phyloP scores from a whole-genome alignment of 2,329 filamentous ascomycete species.

The Aspergillus japonicus region DNA sequence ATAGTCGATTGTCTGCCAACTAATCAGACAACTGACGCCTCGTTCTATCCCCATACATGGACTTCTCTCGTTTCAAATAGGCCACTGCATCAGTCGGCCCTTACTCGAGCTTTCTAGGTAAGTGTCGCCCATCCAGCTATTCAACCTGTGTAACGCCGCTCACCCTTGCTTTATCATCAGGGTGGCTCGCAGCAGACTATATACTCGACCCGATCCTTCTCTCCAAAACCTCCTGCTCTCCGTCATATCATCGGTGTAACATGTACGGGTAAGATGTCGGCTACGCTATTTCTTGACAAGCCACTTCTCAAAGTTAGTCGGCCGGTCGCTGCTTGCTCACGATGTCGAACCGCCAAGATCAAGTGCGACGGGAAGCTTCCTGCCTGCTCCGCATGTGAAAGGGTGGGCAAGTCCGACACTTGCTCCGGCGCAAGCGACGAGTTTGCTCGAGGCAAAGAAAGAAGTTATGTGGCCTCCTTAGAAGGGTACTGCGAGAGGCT shows the following conservation, averaged over 20 bases:
- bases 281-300: conserved; percentile 38
- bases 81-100: neutral
- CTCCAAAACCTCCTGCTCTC: neutral
- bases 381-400: conserved; percentile 92
- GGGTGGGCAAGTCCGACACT: conserved; percentile 78
- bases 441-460: conserved; percentile 90
- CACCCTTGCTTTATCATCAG: neutral
- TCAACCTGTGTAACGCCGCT: neutral
- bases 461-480: conserved; percentile 95
- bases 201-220: neutral
- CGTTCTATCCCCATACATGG: neutral
- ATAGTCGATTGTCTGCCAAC: neutral
- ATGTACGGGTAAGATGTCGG: conserved; percentile 33
- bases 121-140: neutral
- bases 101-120: neutral
- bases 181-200: neutral
- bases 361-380: conserved; percentile 97
- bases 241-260: conserved; percentile 3
- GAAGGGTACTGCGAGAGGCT: conserved; percentile 87
- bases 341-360: conserved; percentile 88
- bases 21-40: neutral
- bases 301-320: conserved; percentile 62
- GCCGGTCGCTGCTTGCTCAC: conserved; percentile 75
- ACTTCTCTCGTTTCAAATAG: neutral
- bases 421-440: conserved; percentile 95